phyloP scores from a whole-genome alignment of 2,329 filamentous ascomycete genomes.

The Cucurbitaria berberidis region DNA sequence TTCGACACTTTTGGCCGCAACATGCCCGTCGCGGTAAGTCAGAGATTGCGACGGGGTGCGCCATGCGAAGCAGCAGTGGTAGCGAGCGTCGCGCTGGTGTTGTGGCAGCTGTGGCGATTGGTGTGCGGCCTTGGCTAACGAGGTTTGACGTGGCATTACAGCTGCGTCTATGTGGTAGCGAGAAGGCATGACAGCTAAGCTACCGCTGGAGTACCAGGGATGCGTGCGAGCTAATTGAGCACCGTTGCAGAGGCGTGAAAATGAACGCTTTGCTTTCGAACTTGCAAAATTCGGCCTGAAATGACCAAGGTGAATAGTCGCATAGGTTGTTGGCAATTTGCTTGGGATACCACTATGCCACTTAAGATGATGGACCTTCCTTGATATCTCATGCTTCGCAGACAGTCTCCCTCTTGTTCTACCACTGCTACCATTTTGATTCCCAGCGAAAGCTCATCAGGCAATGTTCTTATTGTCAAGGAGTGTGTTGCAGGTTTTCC shows the following conservation, averaged over 20 bases:
- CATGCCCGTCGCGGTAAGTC: slow-evolving; percentile 20
- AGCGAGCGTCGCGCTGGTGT: slow-evolving; percentile 3
- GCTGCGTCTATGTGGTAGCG: slow-evolving; percentile 2
- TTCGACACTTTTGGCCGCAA: slow-evolving; percentile 21
- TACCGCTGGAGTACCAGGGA: not conserved
- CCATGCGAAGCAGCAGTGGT: not conserved
- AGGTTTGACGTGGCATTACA: slow-evolving; percentile 7
- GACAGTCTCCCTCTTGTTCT: no score
- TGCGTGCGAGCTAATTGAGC: not conserved
- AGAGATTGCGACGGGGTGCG: slow-evolving; percentile 5
- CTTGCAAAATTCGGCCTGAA: no score
- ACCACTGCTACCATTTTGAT: no score
- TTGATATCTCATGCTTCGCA: no score
- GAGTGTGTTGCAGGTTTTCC: not conserved
- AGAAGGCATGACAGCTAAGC: not conserved
- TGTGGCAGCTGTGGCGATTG: not conserved
- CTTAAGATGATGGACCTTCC: no score
- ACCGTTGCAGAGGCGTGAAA: no score
- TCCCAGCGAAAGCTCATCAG: no score
- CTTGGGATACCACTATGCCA: not conserved
- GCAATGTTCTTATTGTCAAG: no score
- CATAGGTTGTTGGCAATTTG: not conserved
- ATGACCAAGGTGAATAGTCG: not conserved
- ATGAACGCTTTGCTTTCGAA: no score
- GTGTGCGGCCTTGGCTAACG: not conserved